These are phyloP conservation scores for Acacia confusa DNA, from an alignment of 306 rosid species.

Conservation along the genomic window DNA sequence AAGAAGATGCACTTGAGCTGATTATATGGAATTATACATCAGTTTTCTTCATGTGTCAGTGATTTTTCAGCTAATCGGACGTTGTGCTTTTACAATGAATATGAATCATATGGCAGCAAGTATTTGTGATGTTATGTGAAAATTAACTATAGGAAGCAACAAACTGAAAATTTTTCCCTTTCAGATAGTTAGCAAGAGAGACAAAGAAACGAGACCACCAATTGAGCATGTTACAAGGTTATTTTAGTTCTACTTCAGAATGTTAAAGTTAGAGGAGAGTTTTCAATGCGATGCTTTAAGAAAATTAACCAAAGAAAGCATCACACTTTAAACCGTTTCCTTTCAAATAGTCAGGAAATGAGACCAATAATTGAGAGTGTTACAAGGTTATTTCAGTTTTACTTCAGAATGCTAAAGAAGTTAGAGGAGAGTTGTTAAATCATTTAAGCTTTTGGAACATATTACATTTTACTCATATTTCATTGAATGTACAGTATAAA, in stretches of 20 bases:
- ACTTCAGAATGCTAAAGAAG: neutral
- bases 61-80: neutral
- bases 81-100: neutral
- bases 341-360: neutral
- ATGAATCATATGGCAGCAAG: neutral
- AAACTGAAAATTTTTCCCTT: neutral
- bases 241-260: too few relatives aligned
- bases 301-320: neutral
- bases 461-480: neutral
- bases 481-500: neutral
- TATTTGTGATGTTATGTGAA: too few relatives aligned
- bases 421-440: neutral
- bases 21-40: neutral
- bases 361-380: neutral
- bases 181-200: neutral
- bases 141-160: neutral
- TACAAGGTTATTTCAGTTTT: neutral
- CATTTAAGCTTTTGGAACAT: neutral
- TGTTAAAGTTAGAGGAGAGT: too few relatives aligned
- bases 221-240: neutral
- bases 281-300: too few relatives aligned
- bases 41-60: neutral
- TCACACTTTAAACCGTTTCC: neutral
- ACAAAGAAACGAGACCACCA: neutral
- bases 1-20: neutral